These are phyloP conservation scores for Beta lomatogona DNA, from an alignment of 179 eudicot genomes.

Conservation along the genomic window DNA sequence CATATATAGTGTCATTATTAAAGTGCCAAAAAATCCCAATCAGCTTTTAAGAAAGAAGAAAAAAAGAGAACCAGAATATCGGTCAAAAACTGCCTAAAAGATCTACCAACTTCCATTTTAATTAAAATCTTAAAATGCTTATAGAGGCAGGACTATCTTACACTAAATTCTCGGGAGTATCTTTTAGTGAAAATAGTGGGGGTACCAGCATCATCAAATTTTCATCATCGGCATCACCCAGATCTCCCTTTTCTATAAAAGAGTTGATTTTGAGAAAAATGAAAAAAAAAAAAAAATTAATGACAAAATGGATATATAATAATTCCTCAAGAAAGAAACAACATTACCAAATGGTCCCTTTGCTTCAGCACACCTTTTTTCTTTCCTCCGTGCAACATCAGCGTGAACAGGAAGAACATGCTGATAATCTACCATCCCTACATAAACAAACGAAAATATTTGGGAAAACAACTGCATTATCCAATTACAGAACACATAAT, in stretches of 20 bases:
- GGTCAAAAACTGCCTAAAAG: neutral
- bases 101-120: neutral
- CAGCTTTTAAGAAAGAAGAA: neutral
- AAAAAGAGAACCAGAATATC: neutral
- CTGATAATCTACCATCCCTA: conserved; percentile 96
- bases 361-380: conserved; percentile 58
- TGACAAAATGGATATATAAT: conserved; percentile 13
- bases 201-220: conserved; percentile 78
- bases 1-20: neutral
- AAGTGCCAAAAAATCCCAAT: neutral
- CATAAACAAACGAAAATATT: conserved; percentile 3
- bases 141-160: conserved; percentile 42
- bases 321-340: neutral
- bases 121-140: neutral
- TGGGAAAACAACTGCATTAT: conserved; percentile 4
- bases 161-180: conserved; percentile 77
- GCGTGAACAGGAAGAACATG: conserved; percentile 87
- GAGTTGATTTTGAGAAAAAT: conserved; percentile 16
- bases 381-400: conserved; percentile 60
- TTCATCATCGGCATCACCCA: conserved; percentile 61
- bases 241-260: conserved; percentile 50
- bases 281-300: conserved; percentile 6
- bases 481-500: neutral
- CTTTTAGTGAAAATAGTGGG: conserved; percentile 73
- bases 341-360: conserved; percentile 62